Percentiles rank a stretch among this genome's conserved stretches.
These are phyloP conservation scores for Sugiyamaella neomexicana DNA, from an alignment of 1,139 yeast genomes.

Conservation along the genomic window DNA sequence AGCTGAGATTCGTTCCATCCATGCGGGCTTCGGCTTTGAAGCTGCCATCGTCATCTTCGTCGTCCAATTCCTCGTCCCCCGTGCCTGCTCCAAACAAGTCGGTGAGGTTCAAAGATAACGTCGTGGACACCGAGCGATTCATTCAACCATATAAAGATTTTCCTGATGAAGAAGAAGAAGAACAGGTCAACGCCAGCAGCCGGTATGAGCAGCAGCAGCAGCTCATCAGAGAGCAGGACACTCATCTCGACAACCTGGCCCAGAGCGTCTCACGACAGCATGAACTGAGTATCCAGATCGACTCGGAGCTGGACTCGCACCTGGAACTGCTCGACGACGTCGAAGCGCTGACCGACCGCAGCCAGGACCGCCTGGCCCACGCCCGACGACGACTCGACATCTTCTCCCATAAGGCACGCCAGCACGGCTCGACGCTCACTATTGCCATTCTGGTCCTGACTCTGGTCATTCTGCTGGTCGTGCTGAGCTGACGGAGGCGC, in stretches of 20 bases:
- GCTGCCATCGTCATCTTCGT: slow-evolving; percentile 2
- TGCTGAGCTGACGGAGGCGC: slow-evolving; percentile 48
- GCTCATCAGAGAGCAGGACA: slow-evolving; percentile 60
- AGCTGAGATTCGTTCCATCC: slow-evolving; percentile 1
- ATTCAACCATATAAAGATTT: slow-evolving; percentile 51
- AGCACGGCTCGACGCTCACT: slow-evolving; percentile 72
- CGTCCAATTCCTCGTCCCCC: not conserved
- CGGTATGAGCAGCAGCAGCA: slow-evolving; percentile 67
- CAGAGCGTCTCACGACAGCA: slow-evolving; percentile 64
- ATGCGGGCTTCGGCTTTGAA: not conserved
- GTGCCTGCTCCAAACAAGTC: slow-evolving; percentile 32
- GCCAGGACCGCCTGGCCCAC: slow-evolving; percentile 51
- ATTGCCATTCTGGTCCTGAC: slow-evolving; percentile 63
- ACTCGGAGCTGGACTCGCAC: slow-evolving; percentile 68
- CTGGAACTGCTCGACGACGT: slow-evolving; percentile 67
- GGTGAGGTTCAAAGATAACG: slow-evolving; percentile 42
- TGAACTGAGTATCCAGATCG: slow-evolving; percentile 61
- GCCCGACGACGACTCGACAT: slow-evolving; percentile 57
- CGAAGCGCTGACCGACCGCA: slow-evolving; percentile 62
- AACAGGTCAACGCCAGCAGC: slow-evolving; percentile 24
- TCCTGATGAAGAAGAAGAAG: slow-evolving; percentile 34
- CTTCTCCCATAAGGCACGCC: slow-evolving; percentile 59
- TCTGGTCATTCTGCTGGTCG: slow-evolving; percentile 56
- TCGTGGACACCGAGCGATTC: slow-evolving; percentile 34
- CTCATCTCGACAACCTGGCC: slow-evolving; percentile 57